These are phyloP conservation scores for Hylodesmum podocarpum DNA, from an alignment of 306 rosid genomes.

Conservation along the genomic window DNA sequence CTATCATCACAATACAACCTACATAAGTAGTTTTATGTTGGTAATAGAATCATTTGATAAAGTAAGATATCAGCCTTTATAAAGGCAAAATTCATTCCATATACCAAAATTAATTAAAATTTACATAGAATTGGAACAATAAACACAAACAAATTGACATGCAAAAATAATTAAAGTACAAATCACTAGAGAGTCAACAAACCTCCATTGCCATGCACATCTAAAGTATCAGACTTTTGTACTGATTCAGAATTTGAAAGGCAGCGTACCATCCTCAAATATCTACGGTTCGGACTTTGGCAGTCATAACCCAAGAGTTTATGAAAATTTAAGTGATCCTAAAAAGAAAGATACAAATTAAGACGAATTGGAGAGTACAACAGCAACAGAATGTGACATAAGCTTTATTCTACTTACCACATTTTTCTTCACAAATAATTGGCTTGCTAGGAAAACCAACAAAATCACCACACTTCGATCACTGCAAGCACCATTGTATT, in stretches of 20 bases:
- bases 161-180: slow-evolving; percentile 7
- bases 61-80: background rate
- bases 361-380: slow-evolving; percentile 5
- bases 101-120: background rate
- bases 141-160: slow-evolving; percentile 8
- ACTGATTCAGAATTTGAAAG: slow-evolving; percentile 41
- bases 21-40: background rate
- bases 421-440: slow-evolving; percentile 75
- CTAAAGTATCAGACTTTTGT: slow-evolving; percentile 39
- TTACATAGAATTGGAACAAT: background rate
- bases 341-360: background rate
- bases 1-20: background rate
- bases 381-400: background rate
- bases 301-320: slow-evolving; percentile 69
- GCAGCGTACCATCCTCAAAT: slow-evolving; percentile 42
- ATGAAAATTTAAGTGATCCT: slow-evolving; percentile 85
- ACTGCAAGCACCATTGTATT: slow-evolving; percentile 66
- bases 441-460: slow-evolving; percentile 88
- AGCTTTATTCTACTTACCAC: slow-evolving; percentile 55
- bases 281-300: slow-evolving; percentile 50
- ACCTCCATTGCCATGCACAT: slow-evolving; percentile 58
- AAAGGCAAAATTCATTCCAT: slow-evolving; percentile 16
- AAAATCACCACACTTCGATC: slow-evolving; percentile 84
- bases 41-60: background rate
- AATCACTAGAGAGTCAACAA: slow-evolving; percentile 21